Conservation (phyloP, 169 alveolate species). For the Plasmodium billcollinsi region DNA sequence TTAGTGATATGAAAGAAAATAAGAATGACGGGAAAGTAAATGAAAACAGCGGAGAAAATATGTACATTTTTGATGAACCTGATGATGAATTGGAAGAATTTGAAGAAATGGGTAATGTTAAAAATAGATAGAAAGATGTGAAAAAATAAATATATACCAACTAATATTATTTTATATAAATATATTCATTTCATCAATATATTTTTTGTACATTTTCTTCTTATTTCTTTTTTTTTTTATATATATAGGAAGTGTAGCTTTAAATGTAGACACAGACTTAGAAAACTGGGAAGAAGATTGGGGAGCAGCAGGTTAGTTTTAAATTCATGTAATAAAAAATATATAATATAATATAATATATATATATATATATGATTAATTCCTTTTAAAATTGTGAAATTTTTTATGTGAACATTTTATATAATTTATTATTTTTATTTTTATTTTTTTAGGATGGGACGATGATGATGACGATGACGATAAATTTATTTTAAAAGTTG, state of each 20-base stretch:
- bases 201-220: neutral
- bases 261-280: conserved; percentile 60
- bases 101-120: conserved; percentile 72
- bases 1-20: conserved; percentile 35
- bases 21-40: conserved; percentile 28
- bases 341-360: neutral
- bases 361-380: neutral
- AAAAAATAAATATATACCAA: neutral
- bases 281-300: conserved; percentile 78
- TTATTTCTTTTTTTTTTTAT: neutral
- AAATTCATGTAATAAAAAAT: neutral
- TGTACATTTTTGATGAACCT: conserved; percentile 75
- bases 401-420: neutral
- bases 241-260: conserved; percentile 51
- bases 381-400: no score
- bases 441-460: conserved; percentile 52
- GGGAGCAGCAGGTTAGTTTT: conserved; percentile 75
- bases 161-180: neutral
- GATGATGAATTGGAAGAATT: conserved; percentile 76
- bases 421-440: neutral
- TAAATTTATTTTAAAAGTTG: conserved; percentile 52
- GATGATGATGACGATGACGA: conserved; percentile 77
- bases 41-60: conserved; percentile 34
- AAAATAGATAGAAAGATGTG: neutral
- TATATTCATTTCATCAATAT: neutral